Base-by-base conservation (phyloP, 2,329 filamentous ascomycete genomes). In the Ophiostoma pallidulum region DNA sequence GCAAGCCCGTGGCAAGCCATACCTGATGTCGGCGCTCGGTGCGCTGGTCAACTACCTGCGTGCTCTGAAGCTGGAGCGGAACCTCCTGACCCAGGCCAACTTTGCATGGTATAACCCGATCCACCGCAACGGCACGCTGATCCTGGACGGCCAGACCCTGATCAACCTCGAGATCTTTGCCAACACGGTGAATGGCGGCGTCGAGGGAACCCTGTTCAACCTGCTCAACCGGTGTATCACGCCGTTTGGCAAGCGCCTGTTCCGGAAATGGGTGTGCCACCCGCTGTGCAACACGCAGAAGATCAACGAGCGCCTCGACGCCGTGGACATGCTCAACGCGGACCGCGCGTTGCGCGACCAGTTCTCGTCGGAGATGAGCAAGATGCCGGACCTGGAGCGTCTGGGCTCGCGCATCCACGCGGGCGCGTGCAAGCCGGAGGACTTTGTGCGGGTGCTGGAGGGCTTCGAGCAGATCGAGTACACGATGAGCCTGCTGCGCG, bases 381-480 rank as follows among this genome's bases (percentile, higher is more conserved):
- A 89, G 65, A 84, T 98, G 73, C 92, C 92, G 2, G 92, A 98
- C 63, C 73, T 98, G 10, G 92, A 98, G 64, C 78, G 92, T 33
- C 75, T 97, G 39, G 94, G 97, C 46, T 98, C 92, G 22, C 84
- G 92, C 8, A 84, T 98, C 10, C 92, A 98, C 59, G 92, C 92
- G 1, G 86, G 87, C 1, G 80, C 80, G n/a, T 96, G 90, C 68
- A 87, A 82, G 59, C 78, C 89, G 0, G 86, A 92, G 48, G 92
- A 98, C 61, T 98, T 98, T 62, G 80, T 97, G 39, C 85, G 82
- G 41, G 91, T 97, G 0, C 72, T 98, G 0, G 90, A 97, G 63
- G 92, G 92, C 0, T 98, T 96, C 57, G 92, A 97, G 68, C 91
- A 96, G 65, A 97, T 98, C 39, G 89, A 96, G 53, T 92, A 95